Evolutionary conservation across 805 yeast species (phyloP), one percentile per base, ranked within the genome.

Genomic region (Candida rishiriensis): DNA sequence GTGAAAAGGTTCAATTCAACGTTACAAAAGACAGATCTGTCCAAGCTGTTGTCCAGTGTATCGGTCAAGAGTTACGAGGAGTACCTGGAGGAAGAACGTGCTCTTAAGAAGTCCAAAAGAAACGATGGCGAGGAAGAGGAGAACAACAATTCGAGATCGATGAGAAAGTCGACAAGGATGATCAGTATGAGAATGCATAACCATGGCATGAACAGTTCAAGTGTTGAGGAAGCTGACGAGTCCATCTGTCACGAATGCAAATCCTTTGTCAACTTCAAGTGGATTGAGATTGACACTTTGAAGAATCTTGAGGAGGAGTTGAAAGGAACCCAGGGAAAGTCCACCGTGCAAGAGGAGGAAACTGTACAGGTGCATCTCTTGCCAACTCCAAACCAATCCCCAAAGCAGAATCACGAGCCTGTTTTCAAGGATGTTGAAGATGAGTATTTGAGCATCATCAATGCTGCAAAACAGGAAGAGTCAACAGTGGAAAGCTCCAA

Each of bases 181-280:
- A 37, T 53, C 36, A 28, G 34, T 7, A 42, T 40, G 17, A 42
- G 44, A 36, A 13, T 50, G 45, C 17, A 49, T 12, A 26, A 16
- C 18, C 36, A 54, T 2, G 58, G 6, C 14, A 56, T 14, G 38
- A 18, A 36, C 9, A 37, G 29, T 16, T 46, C 50, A 10, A 51
- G 42, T 29, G 51, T 29, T 26, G 50, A 53, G 15, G 53, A 52
- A 16, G 43, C 43, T n/a, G 75, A 70, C 10, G 81, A 77, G 41
- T 64, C 61, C 16, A 59, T 76, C 29, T 78, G 83, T 56, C 70
- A 63, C 35, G 61, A 65, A 21, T 78, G 83, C 53, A 70, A 73
- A 43, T 70, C 81, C 3, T 65, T 67, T 43, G 66, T 76, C 15
- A 69, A 73, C 15, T 73, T 72, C 53, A 71, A 70, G 44, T 77